phyloP scores from a whole-genome alignment of 768 basidiomycete genomes.

The Psilocybe subaeruginosa region DNA sequence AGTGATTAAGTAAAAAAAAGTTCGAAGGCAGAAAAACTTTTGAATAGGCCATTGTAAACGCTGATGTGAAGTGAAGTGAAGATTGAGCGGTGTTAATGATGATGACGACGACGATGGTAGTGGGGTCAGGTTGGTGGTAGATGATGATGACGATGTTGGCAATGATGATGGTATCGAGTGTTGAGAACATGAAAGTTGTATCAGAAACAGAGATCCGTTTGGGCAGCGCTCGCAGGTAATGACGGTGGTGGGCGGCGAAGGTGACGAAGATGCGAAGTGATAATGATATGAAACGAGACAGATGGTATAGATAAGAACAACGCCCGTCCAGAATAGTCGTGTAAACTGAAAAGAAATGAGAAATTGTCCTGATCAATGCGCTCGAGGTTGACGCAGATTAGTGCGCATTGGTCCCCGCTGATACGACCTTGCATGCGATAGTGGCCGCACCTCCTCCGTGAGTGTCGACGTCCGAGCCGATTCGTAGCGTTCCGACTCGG shows the following conservation, averaged over 20 bases:
- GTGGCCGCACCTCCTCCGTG: background rate
- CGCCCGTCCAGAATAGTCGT: background rate
- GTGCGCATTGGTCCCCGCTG: constrained; percentile 4
- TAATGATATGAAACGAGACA: background rate
- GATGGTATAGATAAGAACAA: constrained; percentile 7
- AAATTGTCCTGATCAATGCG: constrained; percentile 1
- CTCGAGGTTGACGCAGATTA: background rate
- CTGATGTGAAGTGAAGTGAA: background rate
- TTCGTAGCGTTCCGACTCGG: constrained; percentile 52
- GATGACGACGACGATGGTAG: background rate
- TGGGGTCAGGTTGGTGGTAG: background rate
- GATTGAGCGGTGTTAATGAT: background rate
- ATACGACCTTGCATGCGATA: background rate
- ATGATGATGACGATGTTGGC: too few species aligned
- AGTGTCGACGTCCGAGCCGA: constrained; percentile 26
- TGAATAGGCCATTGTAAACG: background rate
- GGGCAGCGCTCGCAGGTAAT: background rate
- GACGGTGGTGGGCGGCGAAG: background rate
- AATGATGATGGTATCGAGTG: background rate
- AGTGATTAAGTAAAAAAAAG: background rate
- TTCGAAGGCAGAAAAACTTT: background rate
- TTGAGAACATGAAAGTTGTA: background rate
- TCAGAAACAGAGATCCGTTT: background rate
- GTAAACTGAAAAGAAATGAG: background rate
- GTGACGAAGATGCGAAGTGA: background rate